A percentile compares a stretch with the other conserved stretches of the same genome.
Evolutionary conservation across 805 yeast genomes (phyloP).

Genomic region (Starmerella geochares): DNA sequence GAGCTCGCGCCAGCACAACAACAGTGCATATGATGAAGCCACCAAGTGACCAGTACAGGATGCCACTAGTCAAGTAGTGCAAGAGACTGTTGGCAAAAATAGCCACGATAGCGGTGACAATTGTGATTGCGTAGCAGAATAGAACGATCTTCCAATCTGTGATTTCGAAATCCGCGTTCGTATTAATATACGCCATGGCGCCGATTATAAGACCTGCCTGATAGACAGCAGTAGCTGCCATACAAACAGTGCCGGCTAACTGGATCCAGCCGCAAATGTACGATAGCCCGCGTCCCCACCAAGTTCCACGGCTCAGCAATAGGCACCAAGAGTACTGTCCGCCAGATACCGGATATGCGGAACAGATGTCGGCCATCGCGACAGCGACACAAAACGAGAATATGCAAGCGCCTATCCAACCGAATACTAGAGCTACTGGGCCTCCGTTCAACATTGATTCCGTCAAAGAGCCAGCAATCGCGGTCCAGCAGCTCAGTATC

Average conservation of each 20-base stretch:
- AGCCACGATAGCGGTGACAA: constrained; percentile 21
- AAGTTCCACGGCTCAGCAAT: constrained; percentile 25
- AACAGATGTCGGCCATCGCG: constrained; percentile 55
- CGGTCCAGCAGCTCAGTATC: constrained; percentile 54
- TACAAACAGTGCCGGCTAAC: constrained; percentile 52
- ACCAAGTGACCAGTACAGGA: constrained; percentile 43
- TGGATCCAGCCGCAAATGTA: constrained; percentile 54
- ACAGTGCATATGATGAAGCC: constrained; percentile 48
- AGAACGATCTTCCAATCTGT: constrained; percentile 27
- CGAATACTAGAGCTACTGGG: constrained; percentile 54
- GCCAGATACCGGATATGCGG: constrained; percentile 48
- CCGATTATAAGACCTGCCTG: constrained; percentile 44
- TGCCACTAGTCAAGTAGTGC: constrained; percentile 41
- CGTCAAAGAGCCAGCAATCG: constrained; percentile 52
- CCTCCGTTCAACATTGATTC: constrained; percentile 55
- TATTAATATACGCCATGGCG: constrained; percentile 40
- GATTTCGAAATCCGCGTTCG: constrained; percentile 31
- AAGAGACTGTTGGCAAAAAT: constrained; percentile 30
- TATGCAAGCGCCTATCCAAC: constrained; percentile 43
- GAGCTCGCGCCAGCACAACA: constrained; percentile 43
- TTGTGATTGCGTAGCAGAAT: constrained; percentile 25
- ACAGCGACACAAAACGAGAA: constrained; percentile 49
- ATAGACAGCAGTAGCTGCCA: constrained; percentile 50
- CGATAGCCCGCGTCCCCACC: constrained; percentile 41
- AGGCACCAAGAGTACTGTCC: constrained; percentile 63